phyloP scores from a whole-genome alignment of 345 rosid genomes.

The Populus pruinosa region DNA sequence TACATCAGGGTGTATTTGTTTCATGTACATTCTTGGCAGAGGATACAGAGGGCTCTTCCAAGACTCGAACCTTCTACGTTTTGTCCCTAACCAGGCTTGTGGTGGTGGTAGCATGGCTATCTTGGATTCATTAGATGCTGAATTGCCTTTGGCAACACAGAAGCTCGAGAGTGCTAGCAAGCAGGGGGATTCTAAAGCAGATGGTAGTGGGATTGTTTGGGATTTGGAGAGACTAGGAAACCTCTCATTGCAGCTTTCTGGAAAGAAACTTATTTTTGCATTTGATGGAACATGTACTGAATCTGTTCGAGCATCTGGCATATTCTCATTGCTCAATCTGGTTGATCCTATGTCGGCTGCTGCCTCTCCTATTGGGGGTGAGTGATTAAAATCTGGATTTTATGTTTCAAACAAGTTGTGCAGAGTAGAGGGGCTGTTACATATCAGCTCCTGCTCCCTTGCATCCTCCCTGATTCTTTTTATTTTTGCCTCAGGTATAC shows the following conservation, averaged over 20 bases:
- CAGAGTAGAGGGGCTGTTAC: background rate
- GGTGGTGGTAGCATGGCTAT: constrained; percentile 99
- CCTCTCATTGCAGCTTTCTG: constrained; percentile 85
- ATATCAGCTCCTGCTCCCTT: constrained; percentile 11
- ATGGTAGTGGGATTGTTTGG: constrained; percentile 99
- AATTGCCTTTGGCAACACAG: constrained; percentile 64
- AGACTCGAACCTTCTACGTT: constrained; percentile 86
- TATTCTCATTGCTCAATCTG: constrained; percentile 83
- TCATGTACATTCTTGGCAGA: constrained; percentile 97
- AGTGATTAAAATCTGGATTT: constrained; percentile 10
- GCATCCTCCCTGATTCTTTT: background rate
- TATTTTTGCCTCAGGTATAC: constrained; percentile 61
- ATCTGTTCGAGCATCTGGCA: constrained; percentile 73
- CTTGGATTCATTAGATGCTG: constrained; percentile 83
- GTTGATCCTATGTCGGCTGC: constrained; percentile 98
- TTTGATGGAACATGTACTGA: constrained; percentile 94
- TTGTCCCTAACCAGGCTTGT: constrained; percentile 99
- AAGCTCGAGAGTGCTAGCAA: constrained; percentile 63
- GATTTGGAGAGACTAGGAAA: constrained; percentile 87
- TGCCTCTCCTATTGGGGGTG: constrained; percentile 99
- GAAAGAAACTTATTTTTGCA: constrained; percentile 95
- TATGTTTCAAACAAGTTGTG: background rate
- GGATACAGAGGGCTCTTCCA: constrained; percentile 98
- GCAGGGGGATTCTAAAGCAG: constrained; percentile 80
- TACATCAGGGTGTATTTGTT: constrained; percentile 86